Evolutionary conservation across 2,329 filamentous ascomycete species (phyloP).

Genomic region (Xylaria sp.): DNA sequence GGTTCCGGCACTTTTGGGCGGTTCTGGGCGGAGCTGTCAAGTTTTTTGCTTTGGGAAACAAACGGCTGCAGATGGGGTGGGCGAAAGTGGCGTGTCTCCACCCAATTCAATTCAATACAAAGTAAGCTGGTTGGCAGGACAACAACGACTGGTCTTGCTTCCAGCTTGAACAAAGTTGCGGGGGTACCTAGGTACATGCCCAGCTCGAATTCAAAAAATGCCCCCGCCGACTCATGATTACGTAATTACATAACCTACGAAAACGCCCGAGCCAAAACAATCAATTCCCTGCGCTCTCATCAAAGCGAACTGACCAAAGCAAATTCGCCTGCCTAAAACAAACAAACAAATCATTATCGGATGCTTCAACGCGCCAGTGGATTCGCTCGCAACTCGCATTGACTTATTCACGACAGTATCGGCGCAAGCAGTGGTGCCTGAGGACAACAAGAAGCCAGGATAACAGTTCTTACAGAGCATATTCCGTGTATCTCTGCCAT

Average conservation of each 20-base stretch:
- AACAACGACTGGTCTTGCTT: conserved; percentile 2
- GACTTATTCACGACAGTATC: not conserved
- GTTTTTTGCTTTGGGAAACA: conserved; percentile 12
- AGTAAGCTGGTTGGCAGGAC: conserved; percentile 14
- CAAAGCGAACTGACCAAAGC: too few species aligned
- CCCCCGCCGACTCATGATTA: not conserved
- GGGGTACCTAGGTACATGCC: not conserved
- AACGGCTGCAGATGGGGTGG: not conserved
- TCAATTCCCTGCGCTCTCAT: too few species aligned
- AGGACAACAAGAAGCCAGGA: not conserved
- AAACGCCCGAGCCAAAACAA: too few species aligned
- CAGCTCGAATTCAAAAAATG: too few species aligned
- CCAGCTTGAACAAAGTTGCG: too few species aligned
- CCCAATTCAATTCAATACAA: conserved; percentile 5
- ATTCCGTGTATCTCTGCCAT: not conserved
- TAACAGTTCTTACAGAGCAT: not conserved
- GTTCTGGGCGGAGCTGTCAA: conserved; percentile 10
- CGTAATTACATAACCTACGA: not conserved
- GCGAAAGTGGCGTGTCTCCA: conserved; percentile 14
- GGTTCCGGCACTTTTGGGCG: not conserved
- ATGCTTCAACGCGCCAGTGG: not conserved
- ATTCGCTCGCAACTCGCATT: not conserved
- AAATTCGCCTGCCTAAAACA: too few species aligned
- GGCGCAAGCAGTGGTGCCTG: not conserved
- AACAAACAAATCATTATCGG: not conserved